Base-by-base conservation (phyloP, 2,329 filamentous ascomycete species). In the Ophiognomonia clavigignenti-juglandacearum region DNA sequence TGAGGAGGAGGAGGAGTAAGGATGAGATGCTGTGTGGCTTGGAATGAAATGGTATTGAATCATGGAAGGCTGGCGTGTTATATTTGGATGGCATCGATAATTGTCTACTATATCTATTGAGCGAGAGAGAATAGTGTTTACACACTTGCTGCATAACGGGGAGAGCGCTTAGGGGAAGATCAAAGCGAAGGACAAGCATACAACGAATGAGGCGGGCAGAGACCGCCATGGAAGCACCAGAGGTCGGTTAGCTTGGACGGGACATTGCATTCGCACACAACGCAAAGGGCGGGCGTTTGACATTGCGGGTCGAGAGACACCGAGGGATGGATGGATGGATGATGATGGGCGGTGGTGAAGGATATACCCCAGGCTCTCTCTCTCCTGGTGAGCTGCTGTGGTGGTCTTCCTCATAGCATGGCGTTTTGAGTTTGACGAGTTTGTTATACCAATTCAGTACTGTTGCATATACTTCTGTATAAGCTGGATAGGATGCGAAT, bases 1-100 rank as follows among this genome's bases (percentile, higher is more conserved):
- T 19, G 49, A 52, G 13, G 38, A 31, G 5, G 45, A 51, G 4
- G 49, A 51, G n/a, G 24, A 39, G 16, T 45, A 44, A 38, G 19
- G 24, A 26, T 10, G 6, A 26, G 10, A 6, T 26, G 24, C 10
- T 10, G 10, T 10, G 10, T 23, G 22, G 14, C 24, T 10, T 10
- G 22, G 10, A 18, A 14, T n/a, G 4, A 11, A 11, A 9, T 3
- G 14, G 26, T n/a, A 29, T 24, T 7, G 14, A n/a, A 6, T 14
- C 8, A 26, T 29, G 23, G 23, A 9, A 37, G 19, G 31, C 7
- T 24, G 29, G 5, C 26, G 10, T 40, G 34, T 47, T 41, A 36
- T 10, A 47, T 43, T 27, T 43, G 44, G 20, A 10, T 39, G 39
- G 48, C 34, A 47, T 50, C 19, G 39, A 37, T 50, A 32, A 22